Base-by-base conservation (phyloP, 306 rosid genomes). In the Vicia faba region DNA sequence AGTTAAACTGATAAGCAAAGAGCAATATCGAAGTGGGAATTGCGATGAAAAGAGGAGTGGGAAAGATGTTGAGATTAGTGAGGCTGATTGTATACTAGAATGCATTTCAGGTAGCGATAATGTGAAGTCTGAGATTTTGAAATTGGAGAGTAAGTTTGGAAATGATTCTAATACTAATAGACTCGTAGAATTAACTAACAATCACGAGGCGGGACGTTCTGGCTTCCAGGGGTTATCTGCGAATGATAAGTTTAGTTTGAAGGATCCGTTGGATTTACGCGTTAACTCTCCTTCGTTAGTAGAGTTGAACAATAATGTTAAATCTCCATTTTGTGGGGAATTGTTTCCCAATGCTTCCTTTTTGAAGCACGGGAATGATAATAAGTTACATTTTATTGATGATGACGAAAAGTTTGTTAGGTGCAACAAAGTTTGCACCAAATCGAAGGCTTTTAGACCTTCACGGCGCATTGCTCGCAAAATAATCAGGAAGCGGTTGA, bases 351-450 rank as follows among this genome's bases (percentile, higher is more conserved):
- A 41, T 74, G 77, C 81, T 60, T 82, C 89, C 39, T 79, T 82
- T 87, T 81, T 81, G 40, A 68, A 75, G 85, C 74, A 79, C 78
- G 79, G 85, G 82, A 87, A 81, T 81, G 78, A 68, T 77, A 76
- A 38, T 70, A 86, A 81, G 82, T 77, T 89, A 89, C 87, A 82
- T 72, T 68, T 83, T 81, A 89, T 86, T 77, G 98, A 89, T 86
- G 96, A 93, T 82, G 96, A 86, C 44, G 98, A 87, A 84, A 93
- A 83, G 10, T 71, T 86, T 69, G 45, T 69, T 29, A 71, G 91
- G 87, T 74, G 78, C 85, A 65, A 67, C 69, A 88, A 88, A 79
- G 71, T 75, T 66, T 69, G 91, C 77, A 77, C 82, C 70, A 88
- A 84, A 70, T 68, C 66, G 3, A 92, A 81, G 81, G 86, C 79